Percentiles rank a stretch among this genome's conserved stretches.
Conservation (phyloP, 2,329 filamentous ascomycete species). For the Exutisphaerella laricina region DNA sequence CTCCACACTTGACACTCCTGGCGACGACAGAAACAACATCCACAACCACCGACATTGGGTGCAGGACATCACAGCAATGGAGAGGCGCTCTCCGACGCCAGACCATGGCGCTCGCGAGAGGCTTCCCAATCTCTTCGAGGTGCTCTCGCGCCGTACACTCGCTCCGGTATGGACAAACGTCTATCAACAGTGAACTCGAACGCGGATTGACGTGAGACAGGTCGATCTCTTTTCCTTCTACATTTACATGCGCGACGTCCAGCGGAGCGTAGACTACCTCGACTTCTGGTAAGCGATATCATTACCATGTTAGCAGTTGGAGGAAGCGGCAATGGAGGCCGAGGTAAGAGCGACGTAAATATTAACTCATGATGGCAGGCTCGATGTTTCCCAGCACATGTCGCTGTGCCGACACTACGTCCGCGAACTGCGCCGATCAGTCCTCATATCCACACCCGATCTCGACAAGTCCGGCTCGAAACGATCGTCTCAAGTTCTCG, state of each 20-base stretch:
- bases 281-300: constrained; percentile 77
- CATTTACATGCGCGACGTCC: constrained; percentile 99
- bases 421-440: constrained; percentile 85
- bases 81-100: constrained; percentile 27
- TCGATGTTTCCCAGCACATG: constrained; percentile 99
- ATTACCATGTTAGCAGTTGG: not conserved
- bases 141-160: constrained; percentile 86
- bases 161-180: constrained; percentile 53
- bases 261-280: constrained; percentile 93
- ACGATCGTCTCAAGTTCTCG: constrained; percentile 74
- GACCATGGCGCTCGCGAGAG: constrained; percentile 58
- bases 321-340: not conserved
- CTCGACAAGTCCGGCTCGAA: constrained; percentile 73
- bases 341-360: not conserved
- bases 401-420: constrained; percentile 96
- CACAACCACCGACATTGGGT: constrained; percentile 22
- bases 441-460: constrained; percentile 88
- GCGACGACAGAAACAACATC: not conserved
- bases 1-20: not conserved
- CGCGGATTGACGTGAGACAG: constrained; percentile 13
- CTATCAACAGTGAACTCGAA: constrained; percentile 1
- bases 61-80: not conserved
- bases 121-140: constrained; percentile 91
- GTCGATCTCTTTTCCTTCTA: constrained; percentile 99
- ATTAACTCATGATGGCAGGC: constrained; percentile 53